These are phyloP conservation scores for Colletotrichum sp. DNA, from an alignment of 2,329 filamentous ascomycete genomes.

Conservation along the genomic window DNA sequence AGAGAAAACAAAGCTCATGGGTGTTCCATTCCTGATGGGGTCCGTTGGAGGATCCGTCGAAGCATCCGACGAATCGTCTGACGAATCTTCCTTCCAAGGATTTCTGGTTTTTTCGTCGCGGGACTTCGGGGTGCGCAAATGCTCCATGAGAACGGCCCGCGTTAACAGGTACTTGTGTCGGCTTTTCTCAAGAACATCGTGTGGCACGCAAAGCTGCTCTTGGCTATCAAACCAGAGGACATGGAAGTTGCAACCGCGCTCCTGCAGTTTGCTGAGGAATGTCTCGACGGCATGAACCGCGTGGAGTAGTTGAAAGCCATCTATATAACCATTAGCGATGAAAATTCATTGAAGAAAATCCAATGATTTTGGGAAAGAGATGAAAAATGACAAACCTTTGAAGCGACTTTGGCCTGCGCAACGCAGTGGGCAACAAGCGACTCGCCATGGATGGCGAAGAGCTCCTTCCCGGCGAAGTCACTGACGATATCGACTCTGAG, in stretches of 20 bases:
- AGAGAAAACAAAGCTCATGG: conserved; percentile 2
- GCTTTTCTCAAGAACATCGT: conserved; percentile 28
- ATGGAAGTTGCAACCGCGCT: conserved; percentile 73
- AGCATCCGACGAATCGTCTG: background rate
- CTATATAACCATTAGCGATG: conserved; percentile 28
- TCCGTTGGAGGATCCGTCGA: conserved; percentile 33
- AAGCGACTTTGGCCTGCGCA: conserved; percentile 66
- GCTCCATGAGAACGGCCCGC: conserved; percentile 67
- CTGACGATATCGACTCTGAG: conserved; percentile 69
- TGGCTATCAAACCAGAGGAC: conserved; percentile 70
- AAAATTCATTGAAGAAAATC: background rate
- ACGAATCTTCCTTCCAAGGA: background rate
- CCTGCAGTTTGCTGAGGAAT: conserved; percentile 64
- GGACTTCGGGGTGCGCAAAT: conserved; percentile 45
- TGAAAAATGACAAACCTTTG: conserved; percentile 35
- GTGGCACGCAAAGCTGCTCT: conserved; percentile 60
- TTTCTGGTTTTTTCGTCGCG: background rate
- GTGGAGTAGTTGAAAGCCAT: conserved; percentile 74
- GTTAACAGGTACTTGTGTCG: conserved; percentile 63
- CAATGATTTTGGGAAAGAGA: background rate
- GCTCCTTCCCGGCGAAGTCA: conserved; percentile 76
- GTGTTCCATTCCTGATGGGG: conserved; percentile 48
- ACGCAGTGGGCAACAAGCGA: conserved; percentile 71
- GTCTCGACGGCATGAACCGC: conserved; percentile 72
- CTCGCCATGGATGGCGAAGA: conserved; percentile 77